A percentile compares a stretch with the other conserved stretches of the same genome.
Conservation (phyloP, 1,284 basidiomycete genomes). For the Heterobasidion annosum region DNA sequence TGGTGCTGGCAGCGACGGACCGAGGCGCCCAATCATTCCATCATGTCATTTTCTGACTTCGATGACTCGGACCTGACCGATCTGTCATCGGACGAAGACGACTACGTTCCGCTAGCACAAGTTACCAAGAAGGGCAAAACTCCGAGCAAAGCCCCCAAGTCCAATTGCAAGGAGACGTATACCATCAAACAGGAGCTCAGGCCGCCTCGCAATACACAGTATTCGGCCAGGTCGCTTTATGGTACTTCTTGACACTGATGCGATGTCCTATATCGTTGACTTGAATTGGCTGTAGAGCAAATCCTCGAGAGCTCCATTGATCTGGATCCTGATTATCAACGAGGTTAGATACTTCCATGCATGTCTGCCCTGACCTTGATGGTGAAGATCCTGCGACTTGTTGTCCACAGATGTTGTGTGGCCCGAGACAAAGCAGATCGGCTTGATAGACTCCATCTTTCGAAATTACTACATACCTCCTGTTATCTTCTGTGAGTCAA, state of each 20-base stretch:
- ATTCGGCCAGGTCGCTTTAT: constrained; percentile 34
- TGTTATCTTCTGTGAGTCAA: constrained; percentile 36
- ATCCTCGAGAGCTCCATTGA: constrained; percentile 35
- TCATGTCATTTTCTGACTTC: constrained; percentile 20
- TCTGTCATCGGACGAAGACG: constrained; percentile 27
- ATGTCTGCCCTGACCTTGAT: neutral
- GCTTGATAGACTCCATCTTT: constrained; percentile 45
- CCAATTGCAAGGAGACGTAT: constrained; percentile 11
- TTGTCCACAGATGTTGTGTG: constrained; percentile 35
- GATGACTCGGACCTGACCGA: constrained; percentile 34
- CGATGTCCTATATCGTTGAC: neutral
- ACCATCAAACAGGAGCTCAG: constrained; percentile 21
- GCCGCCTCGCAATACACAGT: constrained; percentile 33
- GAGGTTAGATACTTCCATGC: constrained; percentile 24
- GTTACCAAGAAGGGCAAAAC: constrained; percentile 9
- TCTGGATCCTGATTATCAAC: constrained; percentile 44
- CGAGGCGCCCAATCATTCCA: neutral
- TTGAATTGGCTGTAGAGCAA: constrained; percentile 25
- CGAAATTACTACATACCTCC: constrained; percentile 49
- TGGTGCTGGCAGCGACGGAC: too few species aligned
- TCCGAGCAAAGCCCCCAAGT: constrained; percentile 9
- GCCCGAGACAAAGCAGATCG: constrained; percentile 33
- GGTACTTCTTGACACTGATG: constrained; percentile 20
- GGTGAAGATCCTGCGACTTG: neutral
- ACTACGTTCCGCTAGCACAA: constrained; percentile 19